These are phyloP conservation scores for Pythium oligandrum DNA, from an alignment of 352 stramenopile species.

Conservation along the genomic window DNA sequence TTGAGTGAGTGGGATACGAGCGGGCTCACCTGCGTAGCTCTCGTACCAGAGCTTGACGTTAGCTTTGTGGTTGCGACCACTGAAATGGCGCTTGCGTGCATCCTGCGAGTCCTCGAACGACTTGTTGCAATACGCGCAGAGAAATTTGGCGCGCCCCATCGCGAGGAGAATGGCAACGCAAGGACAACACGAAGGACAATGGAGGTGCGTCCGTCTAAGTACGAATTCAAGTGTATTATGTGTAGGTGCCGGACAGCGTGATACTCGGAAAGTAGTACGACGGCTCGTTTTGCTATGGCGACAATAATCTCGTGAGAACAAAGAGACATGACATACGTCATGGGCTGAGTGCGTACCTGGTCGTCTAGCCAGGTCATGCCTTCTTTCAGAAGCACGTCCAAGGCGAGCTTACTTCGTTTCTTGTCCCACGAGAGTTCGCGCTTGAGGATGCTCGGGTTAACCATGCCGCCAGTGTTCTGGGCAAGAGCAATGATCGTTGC, in stretches of 20 bases:
- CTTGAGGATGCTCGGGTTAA: slow-evolving; percentile 84
- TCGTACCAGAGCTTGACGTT: slow-evolving; percentile 87
- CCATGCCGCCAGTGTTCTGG: slow-evolving; percentile 82
- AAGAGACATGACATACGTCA: too few relatives aligned
- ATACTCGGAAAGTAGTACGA: slow-evolving; percentile 88
- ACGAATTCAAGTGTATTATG: slow-evolving; percentile 33
- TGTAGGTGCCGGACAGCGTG: slow-evolving; percentile 72
- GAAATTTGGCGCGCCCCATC: slow-evolving; percentile 55
- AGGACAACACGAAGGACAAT: not conserved
- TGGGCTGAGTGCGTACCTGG: slow-evolving; percentile 33
- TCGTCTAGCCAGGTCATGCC: slow-evolving; percentile 97
- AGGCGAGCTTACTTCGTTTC: slow-evolving; percentile 88
- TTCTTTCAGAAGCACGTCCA: slow-evolving; percentile 90
- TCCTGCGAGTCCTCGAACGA: slow-evolving; percentile 76
- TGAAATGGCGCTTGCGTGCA: slow-evolving; percentile 55
- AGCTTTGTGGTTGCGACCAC: slow-evolving; percentile 63
- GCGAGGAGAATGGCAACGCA: not conserved
- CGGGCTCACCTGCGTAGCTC: slow-evolving; percentile 41
- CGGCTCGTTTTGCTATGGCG: slow-evolving; percentile 41
- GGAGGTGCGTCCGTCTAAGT: slow-evolving; percentile 21
- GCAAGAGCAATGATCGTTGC: slow-evolving; percentile 89
- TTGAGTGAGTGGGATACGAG: too few relatives aligned
- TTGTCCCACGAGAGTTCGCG: slow-evolving; percentile 85
- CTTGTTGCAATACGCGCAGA: slow-evolving; percentile 81
- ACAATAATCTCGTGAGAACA: not conserved